Percentiles rank a stretch among this genome's conserved stretches.
phyloP scores from a whole-genome alignment of 805 yeast species.

The Clavispora phyllophila region DNA sequence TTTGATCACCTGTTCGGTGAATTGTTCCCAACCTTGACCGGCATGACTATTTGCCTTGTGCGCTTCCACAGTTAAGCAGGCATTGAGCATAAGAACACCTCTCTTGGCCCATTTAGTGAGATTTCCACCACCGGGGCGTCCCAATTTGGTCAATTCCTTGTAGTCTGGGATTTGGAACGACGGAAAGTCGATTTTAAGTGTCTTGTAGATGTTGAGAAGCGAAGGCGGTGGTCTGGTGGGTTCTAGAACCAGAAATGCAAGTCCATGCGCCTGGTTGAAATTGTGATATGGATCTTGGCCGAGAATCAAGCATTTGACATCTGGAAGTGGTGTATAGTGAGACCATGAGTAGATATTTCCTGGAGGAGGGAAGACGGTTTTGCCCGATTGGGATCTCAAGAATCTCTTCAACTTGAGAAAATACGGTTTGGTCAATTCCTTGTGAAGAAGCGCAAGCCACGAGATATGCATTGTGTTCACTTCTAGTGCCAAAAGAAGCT shows the following conservation, averaged over 20 bases:
- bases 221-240: conserved; percentile 84
- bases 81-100: conserved; percentile 84
- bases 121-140: conserved; percentile 51
- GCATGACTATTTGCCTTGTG: conserved; percentile 94
- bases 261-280: conserved; percentile 88
- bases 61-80: conserved; percentile 86
- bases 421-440: conserved; percentile 79
- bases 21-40: conserved; percentile 84
- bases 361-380: conserved; percentile 72
- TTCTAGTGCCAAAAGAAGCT: conserved; percentile 57
- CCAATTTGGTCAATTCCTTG: conserved; percentile 16
- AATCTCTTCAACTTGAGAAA: conserved; percentile 70
- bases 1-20: conserved; percentile 69
- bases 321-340: conserved; percentile 68
- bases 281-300: conserved; percentile 99
- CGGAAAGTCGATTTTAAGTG: conserved; percentile 59
- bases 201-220: conserved; percentile 78
- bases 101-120: conserved; percentile 79
- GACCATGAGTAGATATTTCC: conserved; percentile 88
- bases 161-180: conserved; percentile 56
- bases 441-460: conserved; percentile 69
- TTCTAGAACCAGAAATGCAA: conserved; percentile 86
- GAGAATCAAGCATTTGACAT: conserved; percentile 71
- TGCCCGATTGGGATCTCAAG: conserved; percentile 43
- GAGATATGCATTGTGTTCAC: conserved; percentile 63